Conservation (phyloP, 306 rosid species). For the Pterocarpus macrocarpus region DNA sequence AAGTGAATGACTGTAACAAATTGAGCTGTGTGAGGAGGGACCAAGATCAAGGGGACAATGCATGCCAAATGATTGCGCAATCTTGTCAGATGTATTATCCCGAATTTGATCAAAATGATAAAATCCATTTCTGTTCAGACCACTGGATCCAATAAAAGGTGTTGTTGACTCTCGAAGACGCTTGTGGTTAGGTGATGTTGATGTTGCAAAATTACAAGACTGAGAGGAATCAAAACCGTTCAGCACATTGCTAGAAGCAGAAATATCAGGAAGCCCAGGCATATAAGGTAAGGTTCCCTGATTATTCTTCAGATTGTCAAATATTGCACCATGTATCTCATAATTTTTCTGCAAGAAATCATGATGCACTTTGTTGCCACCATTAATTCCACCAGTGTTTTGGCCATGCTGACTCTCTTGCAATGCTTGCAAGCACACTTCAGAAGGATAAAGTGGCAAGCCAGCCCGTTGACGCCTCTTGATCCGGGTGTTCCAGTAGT, state of each 20-base stretch:
- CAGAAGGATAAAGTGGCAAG: constrained; percentile 93
- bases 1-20: constrained; percentile 79
- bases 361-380: constrained; percentile 57
- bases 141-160: constrained; percentile 60
- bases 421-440: constrained; percentile 62
- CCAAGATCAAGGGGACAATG: constrained; percentile 65
- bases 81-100: constrained; percentile 59
- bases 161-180: constrained; percentile 70
- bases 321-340: constrained; percentile 70
- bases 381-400: constrained; percentile 55
- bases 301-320: constrained; percentile 67
- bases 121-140: constrained; percentile 56
- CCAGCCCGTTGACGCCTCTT: constrained; percentile 95
- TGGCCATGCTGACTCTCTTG: constrained; percentile 67
- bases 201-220: constrained; percentile 58
- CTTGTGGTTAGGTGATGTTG: constrained; percentile 68
- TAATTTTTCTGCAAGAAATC: constrained; percentile 61
- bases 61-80: constrained; percentile 60
- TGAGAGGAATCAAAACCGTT: constrained; percentile 76
- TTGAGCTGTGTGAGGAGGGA: constrained; percentile 59
- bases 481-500: constrained; percentile 97
- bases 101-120: constrained; percentile 59
- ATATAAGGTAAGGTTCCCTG: constrained; percentile 62
- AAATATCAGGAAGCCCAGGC: constrained; percentile 62
- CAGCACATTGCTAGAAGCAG: constrained; percentile 58